These are phyloP conservation scores for Colletotrichum navitas DNA, from an alignment of 2,329 filamentous ascomycete species.

Conservation along the genomic window DNA sequence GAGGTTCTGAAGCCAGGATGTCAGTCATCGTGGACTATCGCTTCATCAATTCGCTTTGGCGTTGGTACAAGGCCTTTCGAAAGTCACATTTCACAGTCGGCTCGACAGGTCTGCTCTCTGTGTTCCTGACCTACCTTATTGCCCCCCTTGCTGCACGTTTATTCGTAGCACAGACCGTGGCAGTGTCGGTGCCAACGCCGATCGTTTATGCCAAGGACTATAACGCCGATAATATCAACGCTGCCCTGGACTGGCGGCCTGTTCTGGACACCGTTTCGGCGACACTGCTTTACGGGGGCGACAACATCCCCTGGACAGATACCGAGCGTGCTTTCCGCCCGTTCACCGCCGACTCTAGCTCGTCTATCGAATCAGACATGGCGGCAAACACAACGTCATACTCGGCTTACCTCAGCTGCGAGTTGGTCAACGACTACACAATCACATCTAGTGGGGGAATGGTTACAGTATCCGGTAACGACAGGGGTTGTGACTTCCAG, in stretches of 20 bases:
- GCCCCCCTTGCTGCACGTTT: constrained; percentile 17
- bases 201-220: not conserved
- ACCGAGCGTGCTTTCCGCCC: constrained; percentile 7
- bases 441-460: not conserved
- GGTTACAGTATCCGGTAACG: not conserved
- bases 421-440: constrained; percentile 14
- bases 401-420: constrained; percentile 18
- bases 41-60: constrained; percentile 14
- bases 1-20: constrained; percentile 3
- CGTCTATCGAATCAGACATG: not conserved
- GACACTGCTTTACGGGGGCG: constrained; percentile 9
- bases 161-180: constrained; percentile 10
- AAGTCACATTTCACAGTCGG: constrained; percentile 12
- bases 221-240: constrained; percentile 1
- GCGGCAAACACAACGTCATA: constrained; percentile 15
- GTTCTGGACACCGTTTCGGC: constrained; percentile 11
- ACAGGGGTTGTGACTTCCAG: constrained; percentile 15
- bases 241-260: constrained; percentile 23
- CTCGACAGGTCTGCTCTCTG: not conserved
- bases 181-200: not conserved
- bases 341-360: not conserved
- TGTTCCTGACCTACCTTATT: constrained; percentile 11
- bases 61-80: constrained; percentile 14
- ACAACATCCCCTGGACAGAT: constrained; percentile 16
- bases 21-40: constrained; percentile 22